Percentiles rank a stretch among this genome's conserved stretches.
phyloP scores from a whole-genome alignment of 116 monocot genomes.

The Papilionanthe hybrid region DNA sequence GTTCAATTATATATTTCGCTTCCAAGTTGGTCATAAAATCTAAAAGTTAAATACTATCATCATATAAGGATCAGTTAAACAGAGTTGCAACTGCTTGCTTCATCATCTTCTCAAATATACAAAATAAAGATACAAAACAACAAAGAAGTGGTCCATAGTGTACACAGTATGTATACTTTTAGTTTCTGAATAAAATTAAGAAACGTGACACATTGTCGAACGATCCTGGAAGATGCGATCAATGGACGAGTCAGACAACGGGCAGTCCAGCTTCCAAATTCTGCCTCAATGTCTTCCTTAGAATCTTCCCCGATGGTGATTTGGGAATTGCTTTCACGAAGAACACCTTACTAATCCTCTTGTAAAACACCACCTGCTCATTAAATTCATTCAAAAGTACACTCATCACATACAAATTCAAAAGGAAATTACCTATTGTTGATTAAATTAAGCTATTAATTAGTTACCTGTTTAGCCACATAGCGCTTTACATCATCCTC shows the following conservation, averaged over 20 bases:
- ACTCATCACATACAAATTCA: neutral
- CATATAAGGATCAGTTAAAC: neutral
- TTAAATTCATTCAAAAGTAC: neutral
- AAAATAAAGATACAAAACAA: neutral
- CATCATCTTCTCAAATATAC: neutral
- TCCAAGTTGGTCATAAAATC: no score
- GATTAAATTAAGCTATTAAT: neutral
- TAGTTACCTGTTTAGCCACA: conserved; percentile 3
- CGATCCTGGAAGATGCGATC: neutral
- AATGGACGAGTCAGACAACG: neutral
- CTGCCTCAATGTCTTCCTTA: conserved; percentile 4
- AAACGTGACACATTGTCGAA: neutral
- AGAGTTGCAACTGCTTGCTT: neutral
- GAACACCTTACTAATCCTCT: conserved; percentile 9
- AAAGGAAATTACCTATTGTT: neutral
- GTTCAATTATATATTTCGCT: no score
- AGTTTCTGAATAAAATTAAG: no score
- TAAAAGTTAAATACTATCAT: no score
- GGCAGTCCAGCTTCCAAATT: conserved; percentile 2
- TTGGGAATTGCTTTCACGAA: conserved; percentile 3
- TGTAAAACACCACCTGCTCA: conserved; percentile 8
- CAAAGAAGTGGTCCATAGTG: neutral
- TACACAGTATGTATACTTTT: no score
- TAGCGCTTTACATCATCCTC: conserved; percentile 5
- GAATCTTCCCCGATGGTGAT: conserved; percentile 10